Evolutionary conservation across 305 asterid species (phyloP).

Genomic region (Fraxinus angustifolia): DNA sequence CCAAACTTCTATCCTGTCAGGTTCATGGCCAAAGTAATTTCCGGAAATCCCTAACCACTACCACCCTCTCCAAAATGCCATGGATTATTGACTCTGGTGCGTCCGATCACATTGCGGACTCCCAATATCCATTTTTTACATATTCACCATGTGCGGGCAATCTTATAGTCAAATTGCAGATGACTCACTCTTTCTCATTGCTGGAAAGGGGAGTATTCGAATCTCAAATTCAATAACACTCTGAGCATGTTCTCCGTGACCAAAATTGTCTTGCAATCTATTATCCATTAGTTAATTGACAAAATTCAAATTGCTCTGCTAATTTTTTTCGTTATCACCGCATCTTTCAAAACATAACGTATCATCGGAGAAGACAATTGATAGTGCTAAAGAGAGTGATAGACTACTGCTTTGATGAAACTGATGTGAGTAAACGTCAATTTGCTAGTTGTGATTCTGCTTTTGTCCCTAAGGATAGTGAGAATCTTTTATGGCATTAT

Average conservation of each 20-base stretch:
- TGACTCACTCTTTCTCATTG: neutral
- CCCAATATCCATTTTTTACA: neutral
- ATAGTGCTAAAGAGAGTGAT: too few relatives aligned
- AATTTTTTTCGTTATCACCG: too few relatives aligned
- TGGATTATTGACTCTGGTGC: neutral
- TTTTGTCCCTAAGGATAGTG: neutral
- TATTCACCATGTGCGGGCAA: neutral
- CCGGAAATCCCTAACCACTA: neutral
- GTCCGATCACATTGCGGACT: neutral
- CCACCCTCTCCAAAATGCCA: neutral
- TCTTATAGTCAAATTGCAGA: neutral
- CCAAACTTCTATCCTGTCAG: neutral
- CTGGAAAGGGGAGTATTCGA: neutral
- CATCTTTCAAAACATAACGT: too few relatives aligned
- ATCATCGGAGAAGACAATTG: too few relatives aligned
- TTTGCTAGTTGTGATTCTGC: neutral
- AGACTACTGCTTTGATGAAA: too few relatives aligned
- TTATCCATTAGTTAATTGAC: neutral
- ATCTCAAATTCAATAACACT: neutral
- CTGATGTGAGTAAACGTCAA: neutral
- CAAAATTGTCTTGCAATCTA: neutral
- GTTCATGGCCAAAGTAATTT: neutral
- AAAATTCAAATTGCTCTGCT: too few relatives aligned
- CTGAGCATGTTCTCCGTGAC: neutral
- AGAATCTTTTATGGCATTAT: neutral